phyloP scores from a whole-genome alignment of 306 rosid genomes.

The Trifolium dubium region DNA sequence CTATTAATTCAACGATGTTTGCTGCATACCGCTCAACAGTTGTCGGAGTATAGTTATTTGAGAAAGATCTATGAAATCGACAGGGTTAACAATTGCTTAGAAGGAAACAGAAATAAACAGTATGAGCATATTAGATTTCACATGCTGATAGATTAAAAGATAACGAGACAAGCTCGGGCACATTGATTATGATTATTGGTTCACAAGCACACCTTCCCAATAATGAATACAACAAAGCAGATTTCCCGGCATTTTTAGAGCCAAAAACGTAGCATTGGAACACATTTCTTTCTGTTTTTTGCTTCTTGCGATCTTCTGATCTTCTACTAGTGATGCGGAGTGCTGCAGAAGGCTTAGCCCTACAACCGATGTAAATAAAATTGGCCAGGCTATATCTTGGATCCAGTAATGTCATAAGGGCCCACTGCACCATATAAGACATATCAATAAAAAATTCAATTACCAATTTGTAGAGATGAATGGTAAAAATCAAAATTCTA shows the following conservation, averaged over 20 bases:
- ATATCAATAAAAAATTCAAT: constrained; percentile 35
- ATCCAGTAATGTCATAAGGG: constrained; percentile 79
- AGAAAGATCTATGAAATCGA: constrained; percentile 66
- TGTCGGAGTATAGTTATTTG: constrained; percentile 53
- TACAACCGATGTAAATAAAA: constrained; percentile 82
- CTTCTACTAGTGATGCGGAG: constrained; percentile 68
- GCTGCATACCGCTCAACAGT: constrained; percentile 69
- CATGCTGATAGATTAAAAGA: constrained; percentile 13
- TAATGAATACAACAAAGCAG: constrained; percentile 72
- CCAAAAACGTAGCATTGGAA: constrained; percentile 94
- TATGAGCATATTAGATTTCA: constrained; percentile 16
- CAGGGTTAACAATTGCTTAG: constrained; percentile 34
- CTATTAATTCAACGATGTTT: constrained; percentile 59
- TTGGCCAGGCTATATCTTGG: constrained; percentile 75
- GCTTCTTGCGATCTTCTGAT: constrained; percentile 67
- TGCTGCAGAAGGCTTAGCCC: constrained; percentile 67
- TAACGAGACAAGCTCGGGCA: constrained; percentile 30
- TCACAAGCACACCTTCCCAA: constrained; percentile 69
- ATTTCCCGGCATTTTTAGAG: constrained; percentile 82
- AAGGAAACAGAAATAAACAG: constrained; percentile 41
- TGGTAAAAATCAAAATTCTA: constrained; percentile 7
- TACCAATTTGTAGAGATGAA: constrained; percentile 23
- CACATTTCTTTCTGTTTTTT: constrained; percentile 73
- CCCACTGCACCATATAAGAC: constrained; percentile 69
- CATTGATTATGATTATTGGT: constrained; percentile 31